Conservation (phyloP, 1,139 yeast genomes). For the Hemisphaericaspora subhashii region DNA sequence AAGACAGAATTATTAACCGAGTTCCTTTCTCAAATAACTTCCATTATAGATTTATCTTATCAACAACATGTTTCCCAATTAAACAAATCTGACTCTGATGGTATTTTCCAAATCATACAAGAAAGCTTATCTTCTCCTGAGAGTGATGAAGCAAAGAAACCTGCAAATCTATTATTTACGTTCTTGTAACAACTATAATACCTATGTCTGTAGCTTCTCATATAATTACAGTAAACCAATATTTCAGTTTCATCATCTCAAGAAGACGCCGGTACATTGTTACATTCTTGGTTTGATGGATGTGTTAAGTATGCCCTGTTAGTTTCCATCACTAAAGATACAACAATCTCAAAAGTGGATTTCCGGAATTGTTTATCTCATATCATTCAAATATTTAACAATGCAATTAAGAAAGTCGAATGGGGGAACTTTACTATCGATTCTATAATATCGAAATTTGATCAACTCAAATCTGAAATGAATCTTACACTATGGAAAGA, state of each 20-base stretch:
- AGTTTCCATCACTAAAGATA: constrained; percentile 9
- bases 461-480: constrained; percentile 12
- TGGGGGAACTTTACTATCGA: constrained; percentile 18
- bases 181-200: too few species aligned
- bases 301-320: constrained; percentile 15
- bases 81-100: constrained; percentile 5
- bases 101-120: constrained; percentile 8
- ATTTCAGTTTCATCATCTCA: constrained; percentile 10
- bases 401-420: constrained; percentile 5
- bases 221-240: too few species aligned
- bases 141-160: background rate
- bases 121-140: constrained; percentile 1
- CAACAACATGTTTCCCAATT: constrained; percentile 8
- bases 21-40: constrained; percentile 4
- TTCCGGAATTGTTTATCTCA: constrained; percentile 15
- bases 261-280: constrained; percentile 14
- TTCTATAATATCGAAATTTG: constrained; percentile 14
- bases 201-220: too few species aligned
- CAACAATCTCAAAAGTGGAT: constrained; percentile 9
- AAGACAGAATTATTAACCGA: constrained; percentile 4
- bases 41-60: constrained; percentile 8
- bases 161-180: too few species aligned
- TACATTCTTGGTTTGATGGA: constrained; percentile 27
- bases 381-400: constrained; percentile 5
- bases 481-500: constrained; percentile 15